phyloP scores from a whole-genome alignment of 345 rosid genomes.

The Psidium guajava region DNA sequence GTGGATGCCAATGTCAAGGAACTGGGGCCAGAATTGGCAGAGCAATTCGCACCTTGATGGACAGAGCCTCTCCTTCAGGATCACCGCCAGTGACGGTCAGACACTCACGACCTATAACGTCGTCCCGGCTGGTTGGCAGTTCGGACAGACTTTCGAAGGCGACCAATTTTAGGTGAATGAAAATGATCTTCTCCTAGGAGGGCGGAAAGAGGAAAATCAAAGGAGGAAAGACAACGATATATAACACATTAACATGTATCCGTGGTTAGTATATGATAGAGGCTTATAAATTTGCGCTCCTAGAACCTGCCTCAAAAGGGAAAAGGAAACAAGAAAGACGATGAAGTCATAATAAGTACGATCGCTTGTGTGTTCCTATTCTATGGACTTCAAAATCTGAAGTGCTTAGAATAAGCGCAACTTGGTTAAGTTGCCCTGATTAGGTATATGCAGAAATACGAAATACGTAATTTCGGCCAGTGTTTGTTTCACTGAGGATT shows the following conservation, averaged over 20 bases:
- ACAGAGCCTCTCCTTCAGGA: slow-evolving; percentile 41
- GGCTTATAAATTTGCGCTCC: background rate
- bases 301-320: background rate
- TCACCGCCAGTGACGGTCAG: slow-evolving; percentile 38
- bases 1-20: slow-evolving; percentile 43
- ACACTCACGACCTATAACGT: slow-evolving; percentile 18
- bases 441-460: background rate
- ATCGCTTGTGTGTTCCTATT: background rate
- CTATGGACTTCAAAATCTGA: background rate
- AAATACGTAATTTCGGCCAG: background rate
- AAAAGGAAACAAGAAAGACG: background rate
- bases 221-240: too few species aligned
- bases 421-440: background rate
- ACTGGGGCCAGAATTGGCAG: slow-evolving; percentile 72
- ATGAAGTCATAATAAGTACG: background rate
- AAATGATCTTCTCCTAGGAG: background rate
- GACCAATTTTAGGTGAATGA: slow-evolving; percentile 21
- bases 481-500: background rate
- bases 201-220: too few species aligned
- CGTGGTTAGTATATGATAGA: background rate
- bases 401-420: background rate
- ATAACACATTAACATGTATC: background rate
- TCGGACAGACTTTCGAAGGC: slow-evolving; percentile 47
- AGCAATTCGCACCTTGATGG: slow-evolving; percentile 40
- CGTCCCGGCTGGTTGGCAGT: slow-evolving; percentile 36